These are phyloP conservation scores for Barnettozyma populi DNA, from an alignment of 805 yeast species.

Conservation along the genomic window DNA sequence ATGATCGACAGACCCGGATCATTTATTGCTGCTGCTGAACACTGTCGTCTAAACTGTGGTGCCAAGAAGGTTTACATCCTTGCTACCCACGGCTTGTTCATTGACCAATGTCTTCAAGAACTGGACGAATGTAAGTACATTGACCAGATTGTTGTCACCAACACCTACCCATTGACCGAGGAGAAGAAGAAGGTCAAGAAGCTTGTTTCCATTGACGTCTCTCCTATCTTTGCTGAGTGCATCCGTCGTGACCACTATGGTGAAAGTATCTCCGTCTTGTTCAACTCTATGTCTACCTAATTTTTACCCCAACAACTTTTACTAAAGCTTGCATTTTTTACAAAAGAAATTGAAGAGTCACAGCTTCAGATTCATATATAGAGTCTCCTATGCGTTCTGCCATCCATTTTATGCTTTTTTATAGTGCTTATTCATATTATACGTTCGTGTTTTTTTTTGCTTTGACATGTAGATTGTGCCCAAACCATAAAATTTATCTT, in stretches of 20 bases:
- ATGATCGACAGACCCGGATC: conserved; percentile 95
- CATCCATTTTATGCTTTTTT: neutral
- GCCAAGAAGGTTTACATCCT: conserved; percentile 85
- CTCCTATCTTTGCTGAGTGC: conserved; percentile 95
- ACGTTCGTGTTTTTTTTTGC: neutral
- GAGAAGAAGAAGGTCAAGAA: conserved; percentile 59
- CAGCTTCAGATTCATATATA: neutral
- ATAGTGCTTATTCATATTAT: neutral
- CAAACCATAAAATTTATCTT: neutral
- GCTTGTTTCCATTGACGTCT: conserved; percentile 83
- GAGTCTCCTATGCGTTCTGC: neutral
- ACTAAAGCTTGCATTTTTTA: neutral
- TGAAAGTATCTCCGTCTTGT: conserved; percentile 88
- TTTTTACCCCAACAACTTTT: neutral
- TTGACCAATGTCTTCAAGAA: conserved; percentile 78
- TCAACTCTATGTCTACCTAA: conserved; percentile 69
- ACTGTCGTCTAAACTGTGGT: conserved; percentile 91
- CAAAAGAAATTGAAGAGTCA: neutral
- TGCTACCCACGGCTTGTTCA: conserved; percentile 94
- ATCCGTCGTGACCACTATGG: conserved; percentile 98
- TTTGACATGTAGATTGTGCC: neutral
- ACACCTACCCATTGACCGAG: conserved; percentile 84
- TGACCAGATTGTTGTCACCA: conserved; percentile 90
- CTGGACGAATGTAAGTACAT: conserved; percentile 75
- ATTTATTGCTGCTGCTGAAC: conserved; percentile 97